Evolutionary conservation across 2,329 filamentous ascomycete genomes (phyloP), one percentile per base, ranked within the genome.

Genomic region (Massarina eburnea): DNA sequence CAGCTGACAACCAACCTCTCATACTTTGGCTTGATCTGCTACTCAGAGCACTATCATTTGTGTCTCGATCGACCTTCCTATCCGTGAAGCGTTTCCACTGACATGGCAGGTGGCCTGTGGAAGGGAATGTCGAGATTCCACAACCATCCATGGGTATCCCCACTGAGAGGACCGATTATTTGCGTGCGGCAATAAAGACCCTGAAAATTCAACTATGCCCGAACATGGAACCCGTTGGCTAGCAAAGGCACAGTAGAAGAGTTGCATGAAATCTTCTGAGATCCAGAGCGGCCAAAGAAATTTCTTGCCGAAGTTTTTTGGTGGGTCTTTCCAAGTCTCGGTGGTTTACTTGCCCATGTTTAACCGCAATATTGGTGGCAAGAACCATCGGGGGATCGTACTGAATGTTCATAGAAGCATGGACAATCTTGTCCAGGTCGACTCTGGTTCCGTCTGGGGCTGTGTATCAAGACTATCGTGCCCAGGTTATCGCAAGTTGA

Each of bases 171-270:
- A 30, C 27, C n/a, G n/a, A n/a, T n/a, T n/a, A n/a, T n/a, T n/a
- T n/a, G n/a, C n/a, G n/a, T n/a, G n/a, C n/a, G n/a, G n/a, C n/a
- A n/a, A 14, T 8, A 38, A 4, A 30, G 38, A 40, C 38, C 38
- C 38, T 40, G 38, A 40, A 40, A 40, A 24, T 30, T 21, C 30
- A 40, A 29, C 6, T 6, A 17, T 38, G n/a, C 6, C 37, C 14
- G 5, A 29, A 24, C 37, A 27, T 27, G 37, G 37, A 39, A 29
- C 21, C 24, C 37, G 10, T 27, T n/a, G n/a, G 15, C 15, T 27
- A 22, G 12, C 14, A 22, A 12, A 17, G 21, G n/a, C 22, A 12
- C 17, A 37, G 17, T 21, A 8, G 34, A 21, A 12, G 34, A 37
- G 12, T 15, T 21, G 34, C 17, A 20, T 21, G 9, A 37, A 37